Evolutionary conservation across 1,139 yeast species (phyloP).

Genomic region (Blastobotrys proliferans): DNA sequence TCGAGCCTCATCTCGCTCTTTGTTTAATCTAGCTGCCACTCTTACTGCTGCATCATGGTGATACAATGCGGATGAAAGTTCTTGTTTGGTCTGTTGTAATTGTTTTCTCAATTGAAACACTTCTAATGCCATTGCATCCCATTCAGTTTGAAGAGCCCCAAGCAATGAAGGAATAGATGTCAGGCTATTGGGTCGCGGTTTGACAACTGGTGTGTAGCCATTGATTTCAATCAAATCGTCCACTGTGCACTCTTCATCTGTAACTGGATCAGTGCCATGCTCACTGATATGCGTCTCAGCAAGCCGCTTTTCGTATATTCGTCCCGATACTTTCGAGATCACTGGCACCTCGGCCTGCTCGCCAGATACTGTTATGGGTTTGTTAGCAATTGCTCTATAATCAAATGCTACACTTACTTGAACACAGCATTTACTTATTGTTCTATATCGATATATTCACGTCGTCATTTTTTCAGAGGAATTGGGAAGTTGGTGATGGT

Average conservation of each 20-base stretch:
- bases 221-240: constrained; percentile 56
- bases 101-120: constrained; percentile 72
- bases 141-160: constrained; percentile 75
- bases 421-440: constrained; percentile 26
- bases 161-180: constrained; percentile 77
- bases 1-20: constrained; percentile 71
- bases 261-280: constrained; percentile 72
- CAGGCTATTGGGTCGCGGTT: constrained; percentile 48
- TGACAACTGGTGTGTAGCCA: constrained; percentile 14
- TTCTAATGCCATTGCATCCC: constrained; percentile 86
- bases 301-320: constrained; percentile 63
- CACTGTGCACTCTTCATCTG: constrained; percentile 52
- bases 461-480: neutral
- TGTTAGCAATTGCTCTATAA: constrained; percentile 2
- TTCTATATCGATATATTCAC: too few relatives aligned
- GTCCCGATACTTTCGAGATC: constrained; percentile 45
- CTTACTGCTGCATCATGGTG: constrained; percentile 87
- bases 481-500: neutral
- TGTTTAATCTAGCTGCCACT: constrained; percentile 70
- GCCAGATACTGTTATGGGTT: constrained; percentile 51
- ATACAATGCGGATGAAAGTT: constrained; percentile 71
- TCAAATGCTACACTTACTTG: constrained; percentile 29
- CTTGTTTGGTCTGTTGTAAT: constrained; percentile 60
- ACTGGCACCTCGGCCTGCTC: constrained; percentile 66
- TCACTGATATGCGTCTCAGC: constrained; percentile 60